Conservation (phyloP, 257 asterid species). For the Lycium ferocissimum region DNA sequence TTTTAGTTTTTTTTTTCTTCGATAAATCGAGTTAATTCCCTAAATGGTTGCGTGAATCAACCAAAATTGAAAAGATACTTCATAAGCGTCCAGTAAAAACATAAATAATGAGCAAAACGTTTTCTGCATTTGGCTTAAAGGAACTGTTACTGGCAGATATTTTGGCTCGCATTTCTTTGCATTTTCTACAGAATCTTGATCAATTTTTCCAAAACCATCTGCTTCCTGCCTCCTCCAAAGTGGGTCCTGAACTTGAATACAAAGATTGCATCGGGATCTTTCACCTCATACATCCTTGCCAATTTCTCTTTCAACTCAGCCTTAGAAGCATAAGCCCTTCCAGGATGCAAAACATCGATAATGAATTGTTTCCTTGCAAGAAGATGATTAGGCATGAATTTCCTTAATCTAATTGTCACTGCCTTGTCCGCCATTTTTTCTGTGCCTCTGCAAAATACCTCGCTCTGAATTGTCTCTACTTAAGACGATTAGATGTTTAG, state of each 20-base stretch:
- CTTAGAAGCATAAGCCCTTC: conserved; percentile 75
- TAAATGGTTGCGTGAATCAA: neutral
- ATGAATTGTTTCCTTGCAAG: conserved; percentile 76
- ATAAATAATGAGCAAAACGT: neutral
- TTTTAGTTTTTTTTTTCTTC: too few relatives aligned
- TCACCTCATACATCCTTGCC: conserved; percentile 68
- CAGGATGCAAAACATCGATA: conserved; percentile 75
- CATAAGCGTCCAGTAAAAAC: neutral
- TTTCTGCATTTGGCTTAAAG: neutral
- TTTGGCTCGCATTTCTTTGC: too few relatives aligned
- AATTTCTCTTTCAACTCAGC: conserved; percentile 79
- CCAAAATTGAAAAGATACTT: conserved; percentile 19
- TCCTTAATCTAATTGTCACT: conserved; percentile 68
- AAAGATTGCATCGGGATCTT: conserved; percentile 65
- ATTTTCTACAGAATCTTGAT: too few relatives aligned
- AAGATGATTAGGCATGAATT: conserved; percentile 75
- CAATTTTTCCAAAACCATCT: too few relatives aligned
- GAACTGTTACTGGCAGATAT: neutral
- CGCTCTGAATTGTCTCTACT: too few relatives aligned
- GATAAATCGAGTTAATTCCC: too few relatives aligned
- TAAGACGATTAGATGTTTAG: too few relatives aligned
- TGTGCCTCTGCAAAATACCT: too few relatives aligned
- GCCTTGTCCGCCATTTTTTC: conserved; percentile 70
- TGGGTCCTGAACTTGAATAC: conserved; percentile 79
- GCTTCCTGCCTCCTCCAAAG: too few relatives aligned